Conservation (phyloP, 352 stramenopile genomes). For the Pythium chondricola region DNA sequence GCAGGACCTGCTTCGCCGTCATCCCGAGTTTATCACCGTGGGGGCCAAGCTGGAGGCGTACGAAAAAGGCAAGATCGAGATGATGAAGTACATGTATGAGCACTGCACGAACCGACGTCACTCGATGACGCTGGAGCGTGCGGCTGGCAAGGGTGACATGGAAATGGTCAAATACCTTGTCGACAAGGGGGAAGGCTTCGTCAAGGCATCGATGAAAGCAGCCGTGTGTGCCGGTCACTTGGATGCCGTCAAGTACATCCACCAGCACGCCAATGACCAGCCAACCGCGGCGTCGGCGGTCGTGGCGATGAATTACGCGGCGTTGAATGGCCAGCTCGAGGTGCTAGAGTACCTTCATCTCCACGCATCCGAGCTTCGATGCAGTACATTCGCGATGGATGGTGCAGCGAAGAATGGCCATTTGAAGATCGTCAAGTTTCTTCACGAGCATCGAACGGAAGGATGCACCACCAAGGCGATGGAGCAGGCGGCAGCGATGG, state of each 20-base stretch:
- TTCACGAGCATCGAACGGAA: conserved; percentile 28
- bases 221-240: conserved; percentile 35
- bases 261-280: conserved; percentile 29
- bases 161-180: conserved; percentile 47
- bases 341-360: conserved; percentile 30
- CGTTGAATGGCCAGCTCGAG: conserved; percentile 27
- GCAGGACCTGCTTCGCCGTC: conserved; percentile 23
- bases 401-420: conserved; percentile 20
- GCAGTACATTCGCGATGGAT: conserved; percentile 28
- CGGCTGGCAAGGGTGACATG: conserved; percentile 33
- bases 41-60: conserved; percentile 48
- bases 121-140: conserved; percentile 38
- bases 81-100: conserved; percentile 58
- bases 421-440: conserved; percentile 27
- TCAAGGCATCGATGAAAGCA: conserved; percentile 47
- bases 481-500: conserved; percentile 24
- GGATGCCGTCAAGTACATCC: conserved; percentile 43
- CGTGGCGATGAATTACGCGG: conserved; percentile 39
- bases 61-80: conserved; percentile 26
- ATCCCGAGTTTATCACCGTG: conserved; percentile 25
- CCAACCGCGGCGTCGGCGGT: conserved; percentile 40
- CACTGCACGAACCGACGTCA: conserved; percentile 27
- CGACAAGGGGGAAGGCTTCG: conserved; percentile 35
- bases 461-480: conserved; percentile 26
- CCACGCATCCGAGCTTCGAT: conserved; percentile 18